Percentiles rank a stretch among this genome's conserved stretches.
Conservation (phyloP, 169 alveolate species). For the Plasmodium coatneyi region DNA sequence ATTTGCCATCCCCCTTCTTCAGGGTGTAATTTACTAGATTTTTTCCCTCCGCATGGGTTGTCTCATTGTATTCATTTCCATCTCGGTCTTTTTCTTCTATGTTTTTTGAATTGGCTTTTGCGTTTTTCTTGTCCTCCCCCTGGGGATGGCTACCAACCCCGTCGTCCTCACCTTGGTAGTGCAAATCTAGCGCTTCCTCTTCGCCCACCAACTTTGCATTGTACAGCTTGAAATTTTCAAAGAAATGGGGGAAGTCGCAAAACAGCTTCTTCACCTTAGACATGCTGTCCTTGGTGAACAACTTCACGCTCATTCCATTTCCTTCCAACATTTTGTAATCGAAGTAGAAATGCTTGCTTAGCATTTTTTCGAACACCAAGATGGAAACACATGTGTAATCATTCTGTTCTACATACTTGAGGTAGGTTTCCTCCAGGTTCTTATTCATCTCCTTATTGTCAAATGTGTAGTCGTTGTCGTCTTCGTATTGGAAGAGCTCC, state of each 20-base stretch:
- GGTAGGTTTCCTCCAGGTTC: not conserved
- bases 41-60: not conserved
- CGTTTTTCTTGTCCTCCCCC: not conserved
- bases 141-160: not conserved
- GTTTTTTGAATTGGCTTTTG: not conserved
- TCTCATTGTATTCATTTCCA: not conserved
- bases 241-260: conserved; percentile 1
- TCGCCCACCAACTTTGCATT: conserved; percentile 7
- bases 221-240: conserved; percentile 14
- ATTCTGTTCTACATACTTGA: conserved; percentile 18
- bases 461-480: not conserved
- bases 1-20: not conserved
- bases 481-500: not conserved
- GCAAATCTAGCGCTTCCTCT: not conserved
- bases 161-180: not conserved
- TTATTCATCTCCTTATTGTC: conserved; percentile 2
- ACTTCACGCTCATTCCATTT: conserved; percentile 30
- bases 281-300: conserved; percentile 26
- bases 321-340: conserved; percentile 61
- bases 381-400: conserved; percentile 50
- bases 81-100: not conserved
- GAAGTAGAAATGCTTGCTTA: conserved; percentile 35
- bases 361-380: conserved; percentile 18
- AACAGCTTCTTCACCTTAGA: conserved; percentile 13
- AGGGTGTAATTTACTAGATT: not conserved